Evolutionary conservation across 345 rosid species (phyloP).

Genomic region (Brassica napus): DNA sequence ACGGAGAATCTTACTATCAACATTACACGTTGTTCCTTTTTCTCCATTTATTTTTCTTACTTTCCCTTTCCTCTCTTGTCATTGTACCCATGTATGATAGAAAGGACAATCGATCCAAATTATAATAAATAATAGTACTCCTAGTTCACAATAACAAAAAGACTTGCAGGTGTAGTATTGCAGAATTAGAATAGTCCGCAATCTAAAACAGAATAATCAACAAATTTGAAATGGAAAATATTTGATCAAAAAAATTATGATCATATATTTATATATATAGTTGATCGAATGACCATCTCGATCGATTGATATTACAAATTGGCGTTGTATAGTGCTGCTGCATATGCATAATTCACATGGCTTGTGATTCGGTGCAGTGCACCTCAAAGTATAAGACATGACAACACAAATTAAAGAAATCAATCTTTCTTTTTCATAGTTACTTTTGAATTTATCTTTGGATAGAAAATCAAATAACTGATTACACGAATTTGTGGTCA

Average conservation of each 20-base stretch:
- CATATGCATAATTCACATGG: constrained; percentile 25
- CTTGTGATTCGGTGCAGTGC: constrained; percentile 35
- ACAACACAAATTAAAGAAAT: constrained; percentile 30
- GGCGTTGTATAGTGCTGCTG: constrained; percentile 12
- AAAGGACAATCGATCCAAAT: constrained; percentile 8
- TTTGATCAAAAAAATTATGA: no score
- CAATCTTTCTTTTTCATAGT: constrained; percentile 13
- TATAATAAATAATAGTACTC: background rate
- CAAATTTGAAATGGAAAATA: background rate
- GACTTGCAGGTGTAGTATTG: background rate
- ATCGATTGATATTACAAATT: constrained; percentile 6
- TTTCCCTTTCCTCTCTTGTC: constrained; percentile 17
- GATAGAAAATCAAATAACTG: background rate
- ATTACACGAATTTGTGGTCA: background rate
- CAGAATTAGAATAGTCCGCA: background rate
- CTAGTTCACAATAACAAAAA: background rate
- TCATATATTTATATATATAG: constrained; percentile 11
- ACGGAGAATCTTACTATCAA: constrained; percentile 36
- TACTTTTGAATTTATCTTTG: background rate
- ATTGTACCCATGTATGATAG: constrained; percentile 20
- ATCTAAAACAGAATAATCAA: background rate
- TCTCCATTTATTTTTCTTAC: constrained; percentile 13
- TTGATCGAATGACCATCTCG: background rate
- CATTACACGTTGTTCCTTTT: constrained; percentile 23
- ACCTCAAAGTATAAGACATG: constrained; percentile 24